A percentile compares a stretch with the other conserved stretches of the same genome.
Evolutionary conservation across 345 rosid species (phyloP).

Genomic region (Hibiscus trionum): DNA sequence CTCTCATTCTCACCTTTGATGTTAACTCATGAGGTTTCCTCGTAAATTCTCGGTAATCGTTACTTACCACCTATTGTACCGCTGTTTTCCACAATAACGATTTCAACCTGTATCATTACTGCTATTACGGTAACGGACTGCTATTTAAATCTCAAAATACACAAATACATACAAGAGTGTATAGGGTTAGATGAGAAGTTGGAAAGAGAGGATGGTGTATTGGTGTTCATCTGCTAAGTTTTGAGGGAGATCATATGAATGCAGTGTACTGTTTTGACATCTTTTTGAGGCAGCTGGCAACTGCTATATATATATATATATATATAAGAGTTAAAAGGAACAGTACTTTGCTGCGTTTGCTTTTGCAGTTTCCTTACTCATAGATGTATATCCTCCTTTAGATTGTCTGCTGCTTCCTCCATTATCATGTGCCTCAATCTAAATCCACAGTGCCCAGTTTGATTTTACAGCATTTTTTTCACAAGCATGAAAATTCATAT

Average conservation of each 20-base stretch:
- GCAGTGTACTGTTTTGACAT: neutral
- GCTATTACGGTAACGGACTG: no score
- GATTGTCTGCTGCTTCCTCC: neutral
- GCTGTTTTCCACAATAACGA: no score
- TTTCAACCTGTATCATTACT: no score
- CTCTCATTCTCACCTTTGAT: constrained; percentile 18
- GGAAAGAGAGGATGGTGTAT: no score
- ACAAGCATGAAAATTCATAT: neutral
- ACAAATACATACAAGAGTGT: no score
- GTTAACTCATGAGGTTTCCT: constrained; percentile 35
- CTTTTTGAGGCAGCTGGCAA: neutral
- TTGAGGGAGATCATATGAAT: neutral
- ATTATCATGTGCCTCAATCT: constrained; percentile 7
- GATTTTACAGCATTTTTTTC: neutral
- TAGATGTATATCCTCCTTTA: neutral
- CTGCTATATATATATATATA: neutral
- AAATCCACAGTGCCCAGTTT: neutral
- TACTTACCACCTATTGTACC: constrained; percentile 7
- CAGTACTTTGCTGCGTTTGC: constrained; percentile 14
- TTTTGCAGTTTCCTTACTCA: constrained; percentile 10
- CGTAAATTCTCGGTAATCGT: constrained; percentile 31
- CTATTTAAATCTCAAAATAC: no score
- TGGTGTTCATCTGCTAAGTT: no score
- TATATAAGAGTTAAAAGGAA: neutral
- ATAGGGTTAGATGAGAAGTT: no score